phyloP scores from a whole-genome alignment of 148 eudicot genomes.

The Vaccinium macrocarpon region DNA sequence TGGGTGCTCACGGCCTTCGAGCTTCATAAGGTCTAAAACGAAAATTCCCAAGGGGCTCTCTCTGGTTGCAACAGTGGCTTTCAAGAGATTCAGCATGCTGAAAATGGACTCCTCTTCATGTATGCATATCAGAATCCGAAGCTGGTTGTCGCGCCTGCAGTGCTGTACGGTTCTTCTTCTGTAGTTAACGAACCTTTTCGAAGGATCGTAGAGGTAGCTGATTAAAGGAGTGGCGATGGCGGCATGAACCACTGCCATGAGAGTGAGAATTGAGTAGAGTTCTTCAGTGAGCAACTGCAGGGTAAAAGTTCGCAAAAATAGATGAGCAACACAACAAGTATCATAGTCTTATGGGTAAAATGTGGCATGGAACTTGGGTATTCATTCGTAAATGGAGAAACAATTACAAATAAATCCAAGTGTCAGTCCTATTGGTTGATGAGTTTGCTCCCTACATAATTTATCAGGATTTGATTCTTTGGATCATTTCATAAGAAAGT shows the following conservation, averaged over 20 bases:
- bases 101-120: neutral
- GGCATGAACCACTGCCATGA: neutral
- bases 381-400: too few relatives aligned
- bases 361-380: too few relatives aligned
- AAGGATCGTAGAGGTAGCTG: conserved; percentile 17
- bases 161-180: conserved; percentile 20
- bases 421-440: too few relatives aligned
- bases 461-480: too few relatives aligned
- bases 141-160: neutral
- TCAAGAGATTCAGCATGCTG: neutral
- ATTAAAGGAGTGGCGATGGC: conserved; percentile 15
- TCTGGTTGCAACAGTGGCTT: neutral
- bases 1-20: neutral
- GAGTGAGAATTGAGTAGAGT: conserved; percentile 8
- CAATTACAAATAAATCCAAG: too few relatives aligned
- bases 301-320: neutral
- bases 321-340: neutral
- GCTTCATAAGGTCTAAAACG: conserved; percentile 2
- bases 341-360: too few relatives aligned
- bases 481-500: too few relatives aligned
- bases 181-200: conserved; percentile 15
- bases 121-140: conserved; percentile 5
- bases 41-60: conserved; percentile 1
- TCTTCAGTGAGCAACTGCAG: conserved; percentile 16
- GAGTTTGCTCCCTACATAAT: too few relatives aligned